Evolutionary conservation across 1,284 basidiomycete species (phyloP), one percentile per base, ranked within the genome.

Genomic region (Sphagnurus paluster): DNA sequence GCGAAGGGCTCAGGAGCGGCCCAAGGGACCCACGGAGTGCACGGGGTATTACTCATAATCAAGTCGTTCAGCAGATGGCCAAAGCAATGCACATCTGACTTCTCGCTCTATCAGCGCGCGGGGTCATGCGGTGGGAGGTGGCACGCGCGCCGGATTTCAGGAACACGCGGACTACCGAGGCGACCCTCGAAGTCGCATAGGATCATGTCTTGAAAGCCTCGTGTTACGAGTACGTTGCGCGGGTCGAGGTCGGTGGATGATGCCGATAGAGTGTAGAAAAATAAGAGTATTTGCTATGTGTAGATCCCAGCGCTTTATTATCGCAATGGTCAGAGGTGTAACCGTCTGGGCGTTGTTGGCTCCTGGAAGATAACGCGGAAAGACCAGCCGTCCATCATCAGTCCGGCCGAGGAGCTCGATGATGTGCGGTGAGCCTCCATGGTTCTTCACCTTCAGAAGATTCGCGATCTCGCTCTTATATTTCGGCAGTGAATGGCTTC

Each of bases 401-500:
- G 40, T 42, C 20, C 29, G 32, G 21, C 40, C 46, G n/a, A 48
- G 40, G 10, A 42, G 26, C 16, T 42, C 40, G 24, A 48, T 20
- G 11, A 48, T 21, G 17, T 38, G 21, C 3, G 29, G 29, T 9
- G 40, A 48, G 20, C 32, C 21, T 7, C 46, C 46, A n/a, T n/a
- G n/a, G n/a, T n/a, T n/a, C 16, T 39, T 48, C 17, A 38, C 26
- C 33, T 48, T 43, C 13, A 48, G 41, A 19, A 48, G 40, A 14
- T 48, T 42, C 2, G 23, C 16, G 16, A 48, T 23, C 28, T 48
- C 46, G 5, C 40, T 38, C 25, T 43, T 42, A 16, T 46, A 41
- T 33, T 30, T 30, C 9, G 25, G 7, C 38, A 48, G 34, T 48
- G 46, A 1, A 34, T 14, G 5, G 25, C 29, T 19, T 38, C 23